Conservation (phyloP, 768 basidiomycete species). For the Rhodocollybia butyracea region DNA sequence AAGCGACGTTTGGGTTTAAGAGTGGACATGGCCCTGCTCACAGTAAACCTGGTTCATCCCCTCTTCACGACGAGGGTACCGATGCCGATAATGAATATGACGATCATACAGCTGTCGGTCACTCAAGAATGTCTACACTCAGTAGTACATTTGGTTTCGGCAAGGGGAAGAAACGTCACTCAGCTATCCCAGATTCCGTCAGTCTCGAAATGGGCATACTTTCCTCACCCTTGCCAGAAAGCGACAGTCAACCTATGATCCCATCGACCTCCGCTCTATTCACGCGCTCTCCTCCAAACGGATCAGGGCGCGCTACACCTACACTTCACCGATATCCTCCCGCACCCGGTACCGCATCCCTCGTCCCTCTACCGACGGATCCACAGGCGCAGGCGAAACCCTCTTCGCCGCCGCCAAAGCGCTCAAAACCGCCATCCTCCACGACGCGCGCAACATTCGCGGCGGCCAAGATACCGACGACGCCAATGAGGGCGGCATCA, state of each 20-base stretch:
- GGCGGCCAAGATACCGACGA: slow-evolving; percentile 47
- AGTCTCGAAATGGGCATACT: slow-evolving; percentile 13
- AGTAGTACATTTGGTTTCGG: slow-evolving; percentile 13
- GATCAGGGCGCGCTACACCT: neutral
- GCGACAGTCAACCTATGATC: slow-evolving; percentile 5
- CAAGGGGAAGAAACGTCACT: slow-evolving; percentile 17
- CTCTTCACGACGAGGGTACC: slow-evolving; percentile 13
- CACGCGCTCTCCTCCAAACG: neutral
- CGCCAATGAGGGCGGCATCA: slow-evolving; percentile 35
- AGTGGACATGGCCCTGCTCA: too few species aligned
- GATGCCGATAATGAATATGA: slow-evolving; percentile 28
- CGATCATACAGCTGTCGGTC: slow-evolving; percentile 14
- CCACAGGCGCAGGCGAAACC: slow-evolving; percentile 32
- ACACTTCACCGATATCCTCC: slow-evolving; percentile 10
- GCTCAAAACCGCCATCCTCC: slow-evolving; percentile 65
- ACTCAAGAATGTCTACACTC: slow-evolving; percentile 23
- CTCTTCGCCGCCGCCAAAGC: slow-evolving; percentile 59
- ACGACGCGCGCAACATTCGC: slow-evolving; percentile 71
- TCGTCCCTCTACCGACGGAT: neutral
- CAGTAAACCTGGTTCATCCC: too few species aligned
- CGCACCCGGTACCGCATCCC: slow-evolving; percentile 14
- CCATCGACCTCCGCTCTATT: slow-evolving; percentile 10
- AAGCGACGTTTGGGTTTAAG: slow-evolving; percentile 37
- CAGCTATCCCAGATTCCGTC: slow-evolving; percentile 3
- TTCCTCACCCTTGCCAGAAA: slow-evolving; percentile 12